These are phyloP conservation scores for Glebionis coronaria DNA, from an alignment of 129 eudicot species.

Conservation along the genomic window DNA sequence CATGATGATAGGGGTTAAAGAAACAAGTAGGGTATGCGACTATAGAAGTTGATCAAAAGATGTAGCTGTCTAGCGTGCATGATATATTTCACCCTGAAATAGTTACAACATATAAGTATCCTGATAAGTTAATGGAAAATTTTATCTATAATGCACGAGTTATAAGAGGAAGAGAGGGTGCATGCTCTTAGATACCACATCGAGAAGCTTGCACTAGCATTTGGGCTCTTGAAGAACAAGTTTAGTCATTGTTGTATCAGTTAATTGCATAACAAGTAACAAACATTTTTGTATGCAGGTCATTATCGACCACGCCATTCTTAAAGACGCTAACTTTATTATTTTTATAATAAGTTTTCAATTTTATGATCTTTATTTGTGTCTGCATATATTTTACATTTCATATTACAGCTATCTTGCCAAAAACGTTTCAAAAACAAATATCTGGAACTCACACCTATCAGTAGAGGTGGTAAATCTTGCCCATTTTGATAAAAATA, in stretches of 20 bases:
- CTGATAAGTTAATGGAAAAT: constrained; percentile 52
- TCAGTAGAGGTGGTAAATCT: too few species aligned
- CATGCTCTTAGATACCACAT: constrained; percentile 66
- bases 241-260: too few species aligned
- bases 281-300: neutral
- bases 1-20: constrained; percentile 60
- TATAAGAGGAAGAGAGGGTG: constrained; percentile 66
- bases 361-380: too few species aligned
- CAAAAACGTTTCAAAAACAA: too few species aligned
- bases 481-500: too few species aligned
- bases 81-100: constrained; percentile 58
- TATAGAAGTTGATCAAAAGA: too few species aligned
- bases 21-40: constrained; percentile 62
- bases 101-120: constrained; percentile 35
- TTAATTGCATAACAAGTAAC: neutral
- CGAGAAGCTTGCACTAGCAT: constrained; percentile 61
- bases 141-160: constrained; percentile 52
- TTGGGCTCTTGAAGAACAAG: constrained; percentile 56
- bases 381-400: too few species aligned
- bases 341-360: too few species aligned
- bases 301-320: too few species aligned
- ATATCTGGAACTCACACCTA: too few species aligned
- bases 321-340: too few species aligned
- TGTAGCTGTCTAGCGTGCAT: constrained; percentile 46
- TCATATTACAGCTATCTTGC: too few species aligned